Percentiles rank a stretch among this genome's conserved stretches.
phyloP scores from a whole-genome alignment of 352 stramenopile genomes.

The Pythium utonaiense region DNA sequence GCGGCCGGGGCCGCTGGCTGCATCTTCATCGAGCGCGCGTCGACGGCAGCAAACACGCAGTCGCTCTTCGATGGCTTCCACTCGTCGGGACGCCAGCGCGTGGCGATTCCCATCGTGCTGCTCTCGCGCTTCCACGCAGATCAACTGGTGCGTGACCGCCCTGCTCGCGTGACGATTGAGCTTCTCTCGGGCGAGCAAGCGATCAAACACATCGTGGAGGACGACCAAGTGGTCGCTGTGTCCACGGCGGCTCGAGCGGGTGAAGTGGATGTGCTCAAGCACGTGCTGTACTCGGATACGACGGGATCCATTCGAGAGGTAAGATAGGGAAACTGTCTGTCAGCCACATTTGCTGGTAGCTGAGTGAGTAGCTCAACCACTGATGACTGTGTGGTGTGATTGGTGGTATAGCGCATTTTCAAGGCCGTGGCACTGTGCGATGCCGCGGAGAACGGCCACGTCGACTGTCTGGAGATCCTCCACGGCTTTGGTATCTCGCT shows the following conservation, averaged over 20 bases:
- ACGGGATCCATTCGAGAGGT: constrained; percentile 61
- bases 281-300: constrained; percentile 67
- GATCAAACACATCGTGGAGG: constrained; percentile 56
- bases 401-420: constrained; percentile 58
- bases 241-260: constrained; percentile 66
- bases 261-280: constrained; percentile 68
- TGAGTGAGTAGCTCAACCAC: too few relatives aligned
- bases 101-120: constrained; percentile 75
- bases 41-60: constrained; percentile 50
- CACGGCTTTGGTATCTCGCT: constrained; percentile 77
- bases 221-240: constrained; percentile 75
- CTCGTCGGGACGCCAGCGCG: constrained; percentile 70
- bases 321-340: constrained; percentile 7
- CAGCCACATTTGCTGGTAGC: too few relatives aligned
- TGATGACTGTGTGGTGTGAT: too few relatives aligned
- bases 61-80: constrained; percentile 86
- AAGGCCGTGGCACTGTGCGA: constrained; percentile 80
- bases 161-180: constrained; percentile 58
- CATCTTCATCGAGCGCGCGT: constrained; percentile 71
- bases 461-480: constrained; percentile 81
- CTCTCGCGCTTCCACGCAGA: constrained; percentile 78
- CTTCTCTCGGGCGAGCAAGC: constrained; percentile 66
- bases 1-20: constrained; percentile 59
- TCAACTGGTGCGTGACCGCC: constrained; percentile 54
- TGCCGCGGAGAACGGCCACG: constrained; percentile 73